A percentile compares a stretch with the other conserved stretches of the same genome.
phyloP scores from a whole-genome alignment of 306 rosid species.

The Vigna unguiculata region DNA sequence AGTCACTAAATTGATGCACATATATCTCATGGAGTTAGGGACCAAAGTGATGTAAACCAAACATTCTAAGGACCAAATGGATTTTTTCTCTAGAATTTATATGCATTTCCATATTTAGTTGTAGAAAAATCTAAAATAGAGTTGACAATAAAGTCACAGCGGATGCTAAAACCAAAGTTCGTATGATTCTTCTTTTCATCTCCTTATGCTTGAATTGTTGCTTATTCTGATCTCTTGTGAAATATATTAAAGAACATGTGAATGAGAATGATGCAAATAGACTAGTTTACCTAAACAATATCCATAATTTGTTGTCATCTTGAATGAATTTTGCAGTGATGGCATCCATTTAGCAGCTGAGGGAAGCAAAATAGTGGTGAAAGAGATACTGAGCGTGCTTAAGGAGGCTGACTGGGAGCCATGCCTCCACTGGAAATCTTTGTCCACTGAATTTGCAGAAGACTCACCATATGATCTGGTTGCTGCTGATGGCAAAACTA shows the following conservation, averaged over 20 bases:
- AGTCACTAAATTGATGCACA: too few relatives aligned
- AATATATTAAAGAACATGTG: neutral
- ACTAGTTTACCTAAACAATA: neutral
- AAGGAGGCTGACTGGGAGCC: constrained; percentile 93
- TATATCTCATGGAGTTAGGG: neutral
- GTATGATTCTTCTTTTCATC: neutral
- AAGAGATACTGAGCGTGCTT: constrained; percentile 77
- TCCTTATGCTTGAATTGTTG: neutral
- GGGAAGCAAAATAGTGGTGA: constrained; percentile 88
- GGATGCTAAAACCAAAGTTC: constrained; percentile 1
- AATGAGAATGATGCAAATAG: constrained; percentile 1
- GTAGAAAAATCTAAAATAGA: too few relatives aligned
- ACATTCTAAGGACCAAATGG: neutral
- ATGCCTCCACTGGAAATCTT: constrained; percentile 81
- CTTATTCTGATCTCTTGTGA: constrained; percentile 1
- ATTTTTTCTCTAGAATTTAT: neutral
- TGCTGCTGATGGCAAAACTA: constrained; percentile 78
- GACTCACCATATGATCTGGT: constrained; percentile 87
- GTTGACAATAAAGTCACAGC: too few relatives aligned
- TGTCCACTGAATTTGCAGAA: constrained; percentile 82
- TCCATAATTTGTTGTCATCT: constrained; percentile 6
- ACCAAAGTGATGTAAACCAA: constrained; percentile 3
- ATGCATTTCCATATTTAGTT: too few relatives aligned
- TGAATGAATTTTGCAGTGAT: constrained; percentile 59
- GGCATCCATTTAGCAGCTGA: constrained; percentile 91